phyloP scores from a whole-genome alignment of 2,329 filamentous ascomycete species.

The Macrophomina pseudophaseolina region DNA sequence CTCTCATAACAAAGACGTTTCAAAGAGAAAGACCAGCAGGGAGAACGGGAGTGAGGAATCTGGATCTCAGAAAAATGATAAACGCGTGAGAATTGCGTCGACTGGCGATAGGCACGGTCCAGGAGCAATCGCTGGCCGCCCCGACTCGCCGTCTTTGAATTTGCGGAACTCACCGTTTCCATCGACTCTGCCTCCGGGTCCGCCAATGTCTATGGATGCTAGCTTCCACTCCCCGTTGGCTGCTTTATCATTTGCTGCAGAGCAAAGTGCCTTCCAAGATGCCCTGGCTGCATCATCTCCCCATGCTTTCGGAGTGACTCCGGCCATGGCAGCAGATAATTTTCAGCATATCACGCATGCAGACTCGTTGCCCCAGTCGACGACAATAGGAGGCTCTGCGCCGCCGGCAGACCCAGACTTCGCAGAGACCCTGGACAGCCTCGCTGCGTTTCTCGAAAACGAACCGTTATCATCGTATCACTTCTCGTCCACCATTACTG shows the following conservation, averaged over 20 bases:
- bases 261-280: conserved; percentile 13
- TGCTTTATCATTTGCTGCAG: conserved; percentile 5
- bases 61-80: conserved; percentile 21
- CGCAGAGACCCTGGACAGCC: conserved; percentile 43
- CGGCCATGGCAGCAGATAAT: neutral
- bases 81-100: conserved; percentile 8
- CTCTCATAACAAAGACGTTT: conserved; percentile 40
- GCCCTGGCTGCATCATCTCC: conserved; percentile 6
- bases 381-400: conserved; percentile 30
- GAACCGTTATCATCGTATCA: conserved; percentile 46
- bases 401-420: conserved; percentile 25
- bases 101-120: neutral
- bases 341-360: neutral
- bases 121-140: neutral
- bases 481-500: conserved; percentile 45
- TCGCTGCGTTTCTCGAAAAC: conserved; percentile 46
- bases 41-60: conserved; percentile 30
- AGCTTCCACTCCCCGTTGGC: conserved; percentile 11
- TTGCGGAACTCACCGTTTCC: neutral
- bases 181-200: neutral
- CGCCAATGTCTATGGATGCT: neutral
- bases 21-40: neutral
- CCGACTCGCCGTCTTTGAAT: neutral
- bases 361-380: neutral
- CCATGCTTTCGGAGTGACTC: neutral